Conservation (phyloP, 2,329 filamentous ascomycete genomes). For the Colletotrichum graminicola region DNA sequence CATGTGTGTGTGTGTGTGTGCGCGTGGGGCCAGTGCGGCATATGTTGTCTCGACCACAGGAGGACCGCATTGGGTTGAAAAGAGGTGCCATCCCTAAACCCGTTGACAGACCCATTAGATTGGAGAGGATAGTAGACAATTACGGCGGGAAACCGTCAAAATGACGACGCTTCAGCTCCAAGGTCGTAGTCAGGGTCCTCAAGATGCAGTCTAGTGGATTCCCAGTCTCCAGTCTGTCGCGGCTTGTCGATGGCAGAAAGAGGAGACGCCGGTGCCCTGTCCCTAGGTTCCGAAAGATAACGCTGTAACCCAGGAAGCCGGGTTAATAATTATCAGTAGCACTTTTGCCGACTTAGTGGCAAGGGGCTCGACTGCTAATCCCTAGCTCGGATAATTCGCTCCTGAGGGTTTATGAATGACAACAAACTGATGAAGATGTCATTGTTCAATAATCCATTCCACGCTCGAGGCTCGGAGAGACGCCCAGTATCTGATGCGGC, state of each 20-base stretch:
- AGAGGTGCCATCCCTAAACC: background rate
- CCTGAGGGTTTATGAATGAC: background rate
- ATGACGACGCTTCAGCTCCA: constrained; percentile 1
- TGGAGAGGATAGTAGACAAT: background rate
- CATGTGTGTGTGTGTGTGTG: constrained; percentile 4
- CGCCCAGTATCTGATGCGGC: background rate
- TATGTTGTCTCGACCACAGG: background rate
- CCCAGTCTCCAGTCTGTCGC: background rate
- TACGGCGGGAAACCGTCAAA: background rate
- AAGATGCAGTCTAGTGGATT: background rate
- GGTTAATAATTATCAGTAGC: too few relatives aligned
- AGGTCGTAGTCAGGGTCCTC: background rate
- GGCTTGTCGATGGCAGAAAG: background rate
- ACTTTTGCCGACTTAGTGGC: background rate
- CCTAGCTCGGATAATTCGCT: too few relatives aligned
- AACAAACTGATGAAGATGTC: too few relatives aligned
- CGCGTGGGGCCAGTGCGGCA: constrained; percentile 10
- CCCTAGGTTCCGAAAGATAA: background rate
- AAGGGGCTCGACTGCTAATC: background rate
- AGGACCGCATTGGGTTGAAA: background rate
- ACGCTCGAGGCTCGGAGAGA: background rate
- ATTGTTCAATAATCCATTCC: too few relatives aligned
- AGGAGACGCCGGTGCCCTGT: background rate
- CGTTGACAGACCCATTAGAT: background rate
- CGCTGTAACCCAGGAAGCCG: background rate